Evolutionary conservation across 345 rosid genomes (phyloP).

Genomic region (Clarkia xantiana): DNA sequence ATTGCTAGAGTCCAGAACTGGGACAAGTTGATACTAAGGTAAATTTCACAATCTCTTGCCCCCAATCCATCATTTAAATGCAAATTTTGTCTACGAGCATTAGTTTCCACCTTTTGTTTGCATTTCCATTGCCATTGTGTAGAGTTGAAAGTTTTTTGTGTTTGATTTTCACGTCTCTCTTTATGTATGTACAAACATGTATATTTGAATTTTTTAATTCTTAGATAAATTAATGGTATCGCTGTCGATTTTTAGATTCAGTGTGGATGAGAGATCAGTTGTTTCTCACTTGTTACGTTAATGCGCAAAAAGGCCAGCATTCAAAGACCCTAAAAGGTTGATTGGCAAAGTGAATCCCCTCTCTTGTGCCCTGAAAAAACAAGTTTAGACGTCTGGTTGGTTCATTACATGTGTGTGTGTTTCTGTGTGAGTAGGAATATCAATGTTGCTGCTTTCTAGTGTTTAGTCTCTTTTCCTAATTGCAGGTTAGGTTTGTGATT

Average conservation of each 20-base stretch:
- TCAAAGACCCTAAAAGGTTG: constrained; percentile 74
- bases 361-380: not conserved
- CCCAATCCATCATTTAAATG: no score
- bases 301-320: constrained; percentile 92
- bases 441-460: not conserved
- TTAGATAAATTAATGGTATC: not conserved
- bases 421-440: no score
- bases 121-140: no score
- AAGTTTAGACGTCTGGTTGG: no score
- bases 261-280: constrained; percentile 59
- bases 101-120: no score
- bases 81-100: no score
- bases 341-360: constrained; percentile 45
- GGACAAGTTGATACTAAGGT: constrained; percentile 93
- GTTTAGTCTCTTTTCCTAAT: not conserved
- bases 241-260: constrained; percentile 33
- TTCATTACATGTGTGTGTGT: no score
- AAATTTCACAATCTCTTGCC: not conserved
- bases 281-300: constrained; percentile 82
- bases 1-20: constrained; percentile 57
- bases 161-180: not conserved
- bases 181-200: not conserved
- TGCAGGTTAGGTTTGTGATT: constrained; percentile 70
- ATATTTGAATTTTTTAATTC: not conserved
- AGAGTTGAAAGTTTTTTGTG: not conserved